These are phyloP conservation scores for Chrysoporthe austroafricana DNA, from an alignment of 2,329 filamentous ascomycete genomes.

Conservation along the genomic window DNA sequence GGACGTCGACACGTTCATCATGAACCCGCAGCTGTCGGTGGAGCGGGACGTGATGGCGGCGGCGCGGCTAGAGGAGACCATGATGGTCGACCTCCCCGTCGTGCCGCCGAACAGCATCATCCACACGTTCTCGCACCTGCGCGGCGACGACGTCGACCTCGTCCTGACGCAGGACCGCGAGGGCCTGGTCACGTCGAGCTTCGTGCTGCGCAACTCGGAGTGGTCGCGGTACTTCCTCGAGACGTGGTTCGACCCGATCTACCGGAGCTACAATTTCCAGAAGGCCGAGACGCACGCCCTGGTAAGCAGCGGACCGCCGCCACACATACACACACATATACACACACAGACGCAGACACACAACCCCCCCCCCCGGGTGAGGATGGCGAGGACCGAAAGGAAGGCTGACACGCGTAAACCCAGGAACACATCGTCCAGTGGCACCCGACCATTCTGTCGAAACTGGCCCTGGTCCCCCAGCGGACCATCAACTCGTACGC, in stretches of 20 bases:
- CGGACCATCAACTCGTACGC: slow-evolving; percentile 80
- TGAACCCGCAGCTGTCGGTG: slow-evolving; percentile 75
- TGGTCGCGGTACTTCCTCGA: slow-evolving; percentile 95
- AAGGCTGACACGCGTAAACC: slow-evolving; percentile 35
- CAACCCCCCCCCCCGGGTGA: no score
- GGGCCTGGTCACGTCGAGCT: slow-evolving; percentile 76
- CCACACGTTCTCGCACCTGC: slow-evolving; percentile 86
- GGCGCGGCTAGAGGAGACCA: slow-evolving; percentile 70
- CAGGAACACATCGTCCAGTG: slow-evolving; percentile 91
- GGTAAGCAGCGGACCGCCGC: slow-evolving; percentile 53
- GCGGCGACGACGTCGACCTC: slow-evolving; percentile 76
- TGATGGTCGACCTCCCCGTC: slow-evolving; percentile 84
- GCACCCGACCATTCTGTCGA: slow-evolving; percentile 94
- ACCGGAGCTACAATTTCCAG: slow-evolving; percentile 93
- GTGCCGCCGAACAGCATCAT: slow-evolving; percentile 97
- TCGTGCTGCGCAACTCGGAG: slow-evolving; percentile 80
- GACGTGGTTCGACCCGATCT: slow-evolving; percentile 94
- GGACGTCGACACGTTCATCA: slow-evolving; percentile 83
- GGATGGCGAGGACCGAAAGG: neutral
- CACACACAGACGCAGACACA: no score
- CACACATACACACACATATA: no score
- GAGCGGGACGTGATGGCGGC: slow-evolving; percentile 72
- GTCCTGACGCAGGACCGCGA: slow-evolving; percentile 83
- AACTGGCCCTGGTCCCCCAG: slow-evolving; percentile 88
- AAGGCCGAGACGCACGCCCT: slow-evolving; percentile 91